Evolutionary conservation across 2,329 filamentous ascomycete genomes (phyloP), one percentile per base, ranked within the genome.

Genomic region (Knoxdaviesia proteae): DNA sequence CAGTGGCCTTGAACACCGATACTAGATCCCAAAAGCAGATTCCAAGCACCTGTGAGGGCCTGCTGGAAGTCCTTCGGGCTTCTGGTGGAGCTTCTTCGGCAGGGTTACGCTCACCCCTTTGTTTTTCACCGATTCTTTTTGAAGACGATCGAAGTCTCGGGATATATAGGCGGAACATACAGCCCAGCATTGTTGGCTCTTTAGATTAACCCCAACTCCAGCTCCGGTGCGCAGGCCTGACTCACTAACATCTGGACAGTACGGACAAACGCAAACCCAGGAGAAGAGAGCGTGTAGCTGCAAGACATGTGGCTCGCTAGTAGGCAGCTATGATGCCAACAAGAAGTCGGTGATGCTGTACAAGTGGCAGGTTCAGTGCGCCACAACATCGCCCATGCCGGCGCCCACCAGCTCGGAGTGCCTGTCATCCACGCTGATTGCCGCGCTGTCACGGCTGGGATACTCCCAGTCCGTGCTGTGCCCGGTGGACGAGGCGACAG

Each of bases 21-120:
- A 79, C 74, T 74, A 70, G 61, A 72, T 66, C 72, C 75, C 74
- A 53, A 80, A 51, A 80, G 56, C 39, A 46, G 61, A 72, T 41
- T 46, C 43, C 36, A 20, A 20, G 20, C 20, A 20, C 20, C 20
- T 20, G 20, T 3, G 2, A 20, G 20, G 20, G 20, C 20, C 20
- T 20, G 20, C 20, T 20, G 20, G 20, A 20, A 20, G 20, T 20
- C 20, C 20, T 20, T 20, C 20, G 20, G 20, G 20, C 20, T 20
- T 20, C 20, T 20, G 20, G 20, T 20, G 20, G 2, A 20, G 20
- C 20, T 20, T 20, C 20, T 20, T 20, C 20, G 20, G 20, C 20
- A 20, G 20, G 20, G 20, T 20, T 20, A 20, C 20, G 20, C 20
- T 20, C 20, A 20, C 20, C 20, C 20, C 20, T 20, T 20, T 20